phyloP scores from a whole-genome alignment of 192 early-diverging fungal species.

The Chytriomyces sp. region DNA sequence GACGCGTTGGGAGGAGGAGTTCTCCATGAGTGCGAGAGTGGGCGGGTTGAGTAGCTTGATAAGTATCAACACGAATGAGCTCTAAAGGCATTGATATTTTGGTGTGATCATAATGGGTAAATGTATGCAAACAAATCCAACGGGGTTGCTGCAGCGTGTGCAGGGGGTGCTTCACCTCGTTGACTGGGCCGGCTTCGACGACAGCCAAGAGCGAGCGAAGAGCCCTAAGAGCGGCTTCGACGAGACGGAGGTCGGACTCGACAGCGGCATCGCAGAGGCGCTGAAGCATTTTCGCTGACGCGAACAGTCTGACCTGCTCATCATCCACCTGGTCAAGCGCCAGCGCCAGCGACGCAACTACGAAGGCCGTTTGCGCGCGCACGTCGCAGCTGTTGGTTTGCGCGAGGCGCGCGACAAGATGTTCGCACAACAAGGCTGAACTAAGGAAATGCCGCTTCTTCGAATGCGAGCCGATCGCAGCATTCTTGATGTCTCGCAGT shows the following conservation, averaged over 20 bases:
- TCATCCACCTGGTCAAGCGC: constrained; percentile 54
- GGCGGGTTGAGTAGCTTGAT: constrained; percentile 4
- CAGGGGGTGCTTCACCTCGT: constrained; percentile 11
- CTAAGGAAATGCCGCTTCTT: constrained; percentile 76
- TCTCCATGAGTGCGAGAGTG: neutral
- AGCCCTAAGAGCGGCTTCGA: constrained; percentile 70
- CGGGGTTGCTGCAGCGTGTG: neutral
- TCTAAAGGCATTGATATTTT: no score
- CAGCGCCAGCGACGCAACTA: neutral
- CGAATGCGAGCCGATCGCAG: constrained; percentile 78
- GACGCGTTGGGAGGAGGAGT: neutral
- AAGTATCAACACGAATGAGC: neutral
- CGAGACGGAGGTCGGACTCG: constrained; percentile 44
- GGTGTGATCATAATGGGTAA: neutral
- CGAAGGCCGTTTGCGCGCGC: neutral
- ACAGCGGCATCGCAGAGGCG: constrained; percentile 54
- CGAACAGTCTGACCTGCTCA: constrained; percentile 59
- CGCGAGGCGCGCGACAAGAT: no score
- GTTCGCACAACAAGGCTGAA: constrained; percentile 68
- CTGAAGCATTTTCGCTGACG: constrained; percentile 57
- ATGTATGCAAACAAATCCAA: neutral
- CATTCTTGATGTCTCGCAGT: constrained; percentile 77
- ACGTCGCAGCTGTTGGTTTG: neutral
- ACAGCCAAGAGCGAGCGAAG: constrained; percentile 67
- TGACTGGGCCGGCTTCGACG: constrained; percentile 30